phyloP scores from a whole-genome alignment of 2,329 filamentous ascomycete species.

The Lasiodiplodia citricola region DNA sequence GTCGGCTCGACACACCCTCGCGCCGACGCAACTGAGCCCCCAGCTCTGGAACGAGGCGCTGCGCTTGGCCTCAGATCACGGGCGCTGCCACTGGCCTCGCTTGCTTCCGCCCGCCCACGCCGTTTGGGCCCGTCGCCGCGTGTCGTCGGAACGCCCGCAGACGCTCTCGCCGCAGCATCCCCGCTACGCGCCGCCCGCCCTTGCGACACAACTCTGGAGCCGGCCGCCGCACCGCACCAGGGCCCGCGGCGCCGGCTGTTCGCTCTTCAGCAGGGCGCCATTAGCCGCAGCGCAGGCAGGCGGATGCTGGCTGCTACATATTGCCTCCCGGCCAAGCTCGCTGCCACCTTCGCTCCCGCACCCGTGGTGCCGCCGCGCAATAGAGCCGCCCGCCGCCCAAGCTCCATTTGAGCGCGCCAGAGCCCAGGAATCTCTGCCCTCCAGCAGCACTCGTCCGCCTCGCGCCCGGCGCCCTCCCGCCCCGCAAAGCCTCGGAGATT shows the following conservation, averaged over 20 bases:
- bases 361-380: conserved; percentile 19
- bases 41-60: conserved; percentile 14
- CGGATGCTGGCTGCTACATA: conserved; percentile 23
- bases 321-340: conserved; percentile 22
- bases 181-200: conserved; percentile 19
- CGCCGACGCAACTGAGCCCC: conserved; percentile 11
- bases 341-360: conserved; percentile 12
- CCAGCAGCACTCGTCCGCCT: conserved; percentile 4
- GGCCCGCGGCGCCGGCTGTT: conserved; percentile 18
- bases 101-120: conserved; percentile 23
- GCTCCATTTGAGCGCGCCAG: conserved; percentile 19
- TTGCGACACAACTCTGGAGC: conserved; percentile 20
- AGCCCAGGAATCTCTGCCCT: background rate
- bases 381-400: conserved; percentile 17
- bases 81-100: conserved; percentile 14
- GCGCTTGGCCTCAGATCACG: conserved; percentile 10
- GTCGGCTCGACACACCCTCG: conserved; percentile 23
- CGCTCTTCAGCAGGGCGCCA: conserved; percentile 22
- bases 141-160: conserved; percentile 23
- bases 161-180: conserved; percentile 18
- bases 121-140: conserved; percentile 22
- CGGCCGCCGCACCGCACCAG: conserved; percentile 17
- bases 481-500: conserved; percentile 18
- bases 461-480: background rate
- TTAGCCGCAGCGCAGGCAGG: conserved; percentile 24